These are phyloP conservation scores for Roridomyces roridus DNA, from an alignment of 768 basidiomycete species.

Conservation along the genomic window DNA sequence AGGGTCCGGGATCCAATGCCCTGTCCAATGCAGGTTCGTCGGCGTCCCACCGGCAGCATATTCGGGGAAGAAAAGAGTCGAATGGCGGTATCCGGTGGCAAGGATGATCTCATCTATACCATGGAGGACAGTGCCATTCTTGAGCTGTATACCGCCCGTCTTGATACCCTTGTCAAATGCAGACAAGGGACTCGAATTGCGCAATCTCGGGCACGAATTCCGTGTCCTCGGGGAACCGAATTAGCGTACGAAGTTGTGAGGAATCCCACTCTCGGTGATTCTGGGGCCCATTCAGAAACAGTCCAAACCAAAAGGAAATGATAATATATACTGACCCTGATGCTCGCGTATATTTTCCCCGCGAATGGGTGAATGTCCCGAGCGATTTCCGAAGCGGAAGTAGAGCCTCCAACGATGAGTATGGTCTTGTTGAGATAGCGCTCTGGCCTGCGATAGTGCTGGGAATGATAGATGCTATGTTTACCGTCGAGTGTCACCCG, in stretches of 20 bases:
- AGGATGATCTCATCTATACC: conserved; percentile 37
- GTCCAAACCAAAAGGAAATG: not conserved
- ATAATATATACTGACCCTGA: conserved; percentile 25
- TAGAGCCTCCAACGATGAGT: conserved; percentile 25
- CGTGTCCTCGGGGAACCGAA: conserved; percentile 31
- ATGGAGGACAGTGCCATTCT: conserved; percentile 35
- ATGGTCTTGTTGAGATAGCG: conserved; percentile 33
- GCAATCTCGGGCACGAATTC: conserved; percentile 36
- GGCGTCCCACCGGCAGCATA: conserved; percentile 21
- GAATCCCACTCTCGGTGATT: conserved; percentile 31
- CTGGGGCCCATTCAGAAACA: not conserved
- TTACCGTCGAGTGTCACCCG: conserved; percentile 21
- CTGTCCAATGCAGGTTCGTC: conserved; percentile 30
- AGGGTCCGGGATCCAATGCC: conserved; percentile 40
- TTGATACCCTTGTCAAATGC: conserved; percentile 27
- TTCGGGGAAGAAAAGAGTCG: conserved; percentile 34
- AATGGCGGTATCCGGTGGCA: conserved; percentile 37
- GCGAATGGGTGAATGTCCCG: conserved; percentile 27
- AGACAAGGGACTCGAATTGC: conserved; percentile 27
- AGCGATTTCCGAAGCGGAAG: conserved; percentile 29
- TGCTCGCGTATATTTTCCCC: conserved; percentile 19
- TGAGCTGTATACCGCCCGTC: conserved; percentile 31
- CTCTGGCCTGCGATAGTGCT: conserved; percentile 39
- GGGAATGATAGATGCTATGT: conserved; percentile 35
- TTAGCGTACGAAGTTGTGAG: conserved; percentile 31